A percentile compares a stretch with the other conserved stretches of the same genome.
These are phyloP conservation scores for Globisporangium okanoganense DNA, from an alignment of 352 stramenopile species.

Conservation along the genomic window DNA sequence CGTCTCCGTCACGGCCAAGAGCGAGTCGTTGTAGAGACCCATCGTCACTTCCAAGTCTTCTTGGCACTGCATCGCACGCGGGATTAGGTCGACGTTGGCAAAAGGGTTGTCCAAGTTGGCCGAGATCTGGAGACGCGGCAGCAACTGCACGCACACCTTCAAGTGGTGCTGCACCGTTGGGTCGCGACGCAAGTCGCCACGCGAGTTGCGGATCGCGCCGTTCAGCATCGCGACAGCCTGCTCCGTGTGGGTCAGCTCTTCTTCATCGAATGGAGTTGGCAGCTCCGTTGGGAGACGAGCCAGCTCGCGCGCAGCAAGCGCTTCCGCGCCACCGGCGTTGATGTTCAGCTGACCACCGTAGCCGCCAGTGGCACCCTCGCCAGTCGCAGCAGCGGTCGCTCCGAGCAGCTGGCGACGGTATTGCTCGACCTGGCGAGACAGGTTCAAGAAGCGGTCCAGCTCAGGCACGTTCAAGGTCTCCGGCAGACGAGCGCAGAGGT, in stretches of 20 bases:
- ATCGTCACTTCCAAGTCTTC: slow-evolving; percentile 86
- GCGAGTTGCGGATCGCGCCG: slow-evolving; percentile 73
- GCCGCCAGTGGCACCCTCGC: slow-evolving; percentile 14
- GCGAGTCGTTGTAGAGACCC: slow-evolving; percentile 87
- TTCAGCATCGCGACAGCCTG: slow-evolving; percentile 76
- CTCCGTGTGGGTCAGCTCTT: slow-evolving; percentile 83
- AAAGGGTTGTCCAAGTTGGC: slow-evolving; percentile 89
- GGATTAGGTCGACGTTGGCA: slow-evolving; percentile 84
- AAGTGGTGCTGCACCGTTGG: slow-evolving; percentile 80
- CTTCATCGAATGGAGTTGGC: slow-evolving; percentile 79
- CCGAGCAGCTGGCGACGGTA: slow-evolving; percentile 65
- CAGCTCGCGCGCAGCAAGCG: slow-evolving; percentile 73
- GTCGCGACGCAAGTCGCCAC: slow-evolving; percentile 76
- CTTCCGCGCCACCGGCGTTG: slow-evolving; percentile 69
- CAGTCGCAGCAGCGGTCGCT: slow-evolving; percentile 22
- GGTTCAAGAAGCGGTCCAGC: slow-evolving; percentile 82
- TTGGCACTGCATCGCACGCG: slow-evolving; percentile 85
- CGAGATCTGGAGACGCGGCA: slow-evolving; percentile 83
- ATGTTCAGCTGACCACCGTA: slow-evolving; percentile 50
- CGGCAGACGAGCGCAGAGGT: slow-evolving; percentile 76
- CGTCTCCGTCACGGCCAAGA: slow-evolving; percentile 83
- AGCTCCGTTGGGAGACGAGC: slow-evolving; percentile 77
- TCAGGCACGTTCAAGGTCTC: slow-evolving; percentile 81
- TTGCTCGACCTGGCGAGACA: slow-evolving; percentile 85
- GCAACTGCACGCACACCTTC: slow-evolving; percentile 83